A percentile compares a stretch with the other conserved stretches of the same genome.
These are phyloP conservation scores for Penicillium sp. DNA, from an alignment of 2,329 filamentous ascomycete species.

Conservation along the genomic window DNA sequence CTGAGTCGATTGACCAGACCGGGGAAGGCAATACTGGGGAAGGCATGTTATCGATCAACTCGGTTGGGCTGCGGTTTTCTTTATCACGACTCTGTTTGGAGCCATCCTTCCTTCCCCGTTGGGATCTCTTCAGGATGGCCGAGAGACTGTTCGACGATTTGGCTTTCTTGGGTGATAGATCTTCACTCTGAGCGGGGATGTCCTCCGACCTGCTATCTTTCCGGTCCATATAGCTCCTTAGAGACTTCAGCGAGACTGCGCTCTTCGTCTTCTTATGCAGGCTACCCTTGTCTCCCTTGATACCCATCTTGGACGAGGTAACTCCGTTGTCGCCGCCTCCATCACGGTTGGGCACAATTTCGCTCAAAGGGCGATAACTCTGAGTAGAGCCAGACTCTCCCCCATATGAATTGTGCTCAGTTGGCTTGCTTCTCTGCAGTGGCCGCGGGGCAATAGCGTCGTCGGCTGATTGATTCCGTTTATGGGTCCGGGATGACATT, in stretches of 20 bases:
- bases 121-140: conserved; percentile 68
- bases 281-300: conserved; percentile 34
- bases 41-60: conserved; percentile 45
- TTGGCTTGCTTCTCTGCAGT: conserved; percentile 43
- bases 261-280: conserved; percentile 55
- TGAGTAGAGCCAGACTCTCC: conserved; percentile 46
- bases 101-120: conserved; percentile 61
- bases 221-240: conserved; percentile 47
- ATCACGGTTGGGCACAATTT: conserved; percentile 41
- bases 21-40: conserved; percentile 71
- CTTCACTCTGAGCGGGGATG: conserved; percentile 35
- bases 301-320: conserved; percentile 38
- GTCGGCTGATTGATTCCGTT: conserved; percentile 44
- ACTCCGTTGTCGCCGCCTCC: conserved; percentile 25
- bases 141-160: conserved; percentile 83
- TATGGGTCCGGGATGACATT: conserved; percentile 50
- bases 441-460: conserved; percentile 24
- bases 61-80: conserved; percentile 70
- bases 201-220: conserved; percentile 39
- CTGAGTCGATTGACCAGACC: conserved; percentile 74
- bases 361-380: conserved; percentile 35
- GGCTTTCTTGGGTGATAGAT: conserved; percentile 59
- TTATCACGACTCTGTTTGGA: conserved; percentile 62
- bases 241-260: conserved; percentile 51
- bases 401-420: conserved; percentile 38